A percentile compares a stretch with the other conserved stretches of the same genome.
Conservation (phyloP, 2,329 filamentous ascomycete genomes). For the Penicillium sp. region DNA sequence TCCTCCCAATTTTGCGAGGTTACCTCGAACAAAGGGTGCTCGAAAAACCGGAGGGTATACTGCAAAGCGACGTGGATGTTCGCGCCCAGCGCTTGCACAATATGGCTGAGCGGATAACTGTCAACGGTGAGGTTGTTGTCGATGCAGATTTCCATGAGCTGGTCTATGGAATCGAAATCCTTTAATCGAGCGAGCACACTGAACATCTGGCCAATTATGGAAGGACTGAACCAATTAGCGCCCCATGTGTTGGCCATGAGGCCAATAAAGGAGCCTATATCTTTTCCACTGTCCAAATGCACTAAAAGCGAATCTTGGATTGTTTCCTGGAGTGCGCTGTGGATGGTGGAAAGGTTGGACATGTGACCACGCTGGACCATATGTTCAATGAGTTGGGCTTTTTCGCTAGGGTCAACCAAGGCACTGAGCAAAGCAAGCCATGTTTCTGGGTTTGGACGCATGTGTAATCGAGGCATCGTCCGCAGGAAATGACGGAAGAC, state of each 20-base stretch:
- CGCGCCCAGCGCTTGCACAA: constrained; percentile 28
- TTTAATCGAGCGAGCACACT: constrained; percentile 27
- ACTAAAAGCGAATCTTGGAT: constrained; percentile 33
- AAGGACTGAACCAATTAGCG: constrained; percentile 37
- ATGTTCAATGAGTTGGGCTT: constrained; percentile 28
- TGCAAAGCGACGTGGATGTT: constrained; percentile 26
- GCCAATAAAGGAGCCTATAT: constrained; percentile 38
- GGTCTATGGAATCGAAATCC: constrained; percentile 27
- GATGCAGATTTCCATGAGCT: constrained; percentile 33
- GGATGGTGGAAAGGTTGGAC: constrained; percentile 22
- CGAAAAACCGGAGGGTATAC: constrained; percentile 25
- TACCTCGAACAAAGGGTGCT: constrained; percentile 17
- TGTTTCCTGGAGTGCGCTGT: constrained; percentile 29
- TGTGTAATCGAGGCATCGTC: constrained; percentile 38
- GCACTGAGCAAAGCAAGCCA: constrained; percentile 44
- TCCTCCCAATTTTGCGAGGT: constrained; percentile 31
- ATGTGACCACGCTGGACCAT: constrained; percentile 36
- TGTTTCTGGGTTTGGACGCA: constrained; percentile 42
- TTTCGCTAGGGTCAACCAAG: constrained; percentile 28
- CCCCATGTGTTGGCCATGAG: constrained; percentile 39
- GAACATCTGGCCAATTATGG: constrained; percentile 41
- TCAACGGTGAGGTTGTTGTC: constrained; percentile 28
- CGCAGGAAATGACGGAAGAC: constrained; percentile 40
- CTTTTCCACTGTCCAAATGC: constrained; percentile 35
- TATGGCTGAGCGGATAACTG: constrained; percentile 28